A percentile compares a stretch with the other conserved stretches of the same genome.
phyloP scores from a whole-genome alignment of 2,329 filamentous ascomycete genomes.

The Thyridium curvatum region DNA sequence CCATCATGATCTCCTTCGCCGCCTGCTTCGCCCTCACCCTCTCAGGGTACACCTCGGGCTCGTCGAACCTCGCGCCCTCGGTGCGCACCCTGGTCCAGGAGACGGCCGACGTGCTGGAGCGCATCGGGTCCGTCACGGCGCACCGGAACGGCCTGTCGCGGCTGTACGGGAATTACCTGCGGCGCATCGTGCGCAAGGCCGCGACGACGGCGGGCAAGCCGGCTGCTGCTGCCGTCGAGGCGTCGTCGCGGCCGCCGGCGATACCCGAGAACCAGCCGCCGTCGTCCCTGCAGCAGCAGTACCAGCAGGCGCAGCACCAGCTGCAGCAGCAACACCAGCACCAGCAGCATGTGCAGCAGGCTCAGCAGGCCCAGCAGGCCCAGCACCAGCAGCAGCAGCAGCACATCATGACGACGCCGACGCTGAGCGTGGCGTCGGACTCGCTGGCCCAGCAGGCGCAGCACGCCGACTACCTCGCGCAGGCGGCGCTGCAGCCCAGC shows the following conservation, averaged over 20 bases:
- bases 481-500: constrained; percentile 35
- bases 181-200: constrained; percentile 34
- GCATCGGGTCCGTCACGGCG: constrained; percentile 58
- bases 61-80: constrained; percentile 54
- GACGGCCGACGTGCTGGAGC: constrained; percentile 60
- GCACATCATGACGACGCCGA: too few species aligned
- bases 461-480: constrained; percentile 17
- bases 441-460: constrained; percentile 13
- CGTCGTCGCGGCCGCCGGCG: too few species aligned
- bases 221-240: too few species aligned
- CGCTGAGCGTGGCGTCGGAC: constrained; percentile 3
- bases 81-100: constrained; percentile 61
- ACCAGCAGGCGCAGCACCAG: constrained; percentile 1
- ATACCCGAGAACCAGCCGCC: constrained; percentile 3
- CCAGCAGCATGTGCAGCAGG: constrained; percentile 1
- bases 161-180: constrained; percentile 39
- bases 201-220: constrained; percentile 8
- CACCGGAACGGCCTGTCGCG: constrained; percentile 62
- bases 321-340: constrained; percentile 5
- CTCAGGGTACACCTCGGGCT: constrained; percentile 51
- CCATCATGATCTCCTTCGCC: constrained; percentile 74
- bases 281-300: too few species aligned
- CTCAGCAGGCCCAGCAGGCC: too few species aligned
- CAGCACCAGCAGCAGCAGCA: constrained; percentile 6
- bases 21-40: constrained; percentile 63